These are phyloP conservation scores for Filosporella fistucella DNA, from an alignment of 495 filamentous ascomycete genomes.

Conservation along the genomic window DNA sequence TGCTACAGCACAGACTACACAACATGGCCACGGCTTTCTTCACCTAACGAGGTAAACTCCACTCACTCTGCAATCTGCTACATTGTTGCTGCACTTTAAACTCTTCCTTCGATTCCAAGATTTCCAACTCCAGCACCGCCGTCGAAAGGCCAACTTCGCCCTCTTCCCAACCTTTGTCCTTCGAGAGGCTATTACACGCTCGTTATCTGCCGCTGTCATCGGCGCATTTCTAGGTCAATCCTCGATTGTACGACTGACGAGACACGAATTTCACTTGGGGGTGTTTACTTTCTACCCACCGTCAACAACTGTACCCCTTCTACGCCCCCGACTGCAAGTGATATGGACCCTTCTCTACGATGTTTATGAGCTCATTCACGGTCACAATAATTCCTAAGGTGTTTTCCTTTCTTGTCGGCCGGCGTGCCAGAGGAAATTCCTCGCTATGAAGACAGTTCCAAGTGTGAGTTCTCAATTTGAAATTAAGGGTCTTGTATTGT, in stretches of 20 bases:
- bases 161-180: background rate
- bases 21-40: too few species aligned
- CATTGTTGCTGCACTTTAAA: too few species aligned
- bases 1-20: too few species aligned
- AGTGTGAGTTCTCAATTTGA: conserved; percentile 51
- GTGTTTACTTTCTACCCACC: conserved; percentile 10
- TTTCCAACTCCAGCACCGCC: too few species aligned
- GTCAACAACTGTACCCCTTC: conserved; percentile 6
- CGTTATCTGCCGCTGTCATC: background rate
- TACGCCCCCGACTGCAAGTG: conserved; percentile 9
- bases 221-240: background rate
- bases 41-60: too few species aligned
- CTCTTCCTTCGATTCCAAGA: too few species aligned
- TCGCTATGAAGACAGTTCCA: conserved; percentile 58
- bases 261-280: conserved; percentile 5
- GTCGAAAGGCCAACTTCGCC: too few species aligned
- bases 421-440: conserved; percentile 27
- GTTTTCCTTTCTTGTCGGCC: conserved; percentile 21
- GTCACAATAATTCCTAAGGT: conserved; percentile 24
- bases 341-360: conserved; percentile 14
- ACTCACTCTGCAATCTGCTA: too few species aligned
- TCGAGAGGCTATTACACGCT: background rate
- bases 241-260: conserved; percentile 4
- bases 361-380: conserved; percentile 18
- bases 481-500: conserved; percentile 10